Evolutionary conservation across 2,329 filamentous ascomycete genomes (phyloP), one percentile per base, ranked within the genome.

Genomic region (Aquanectria penicillioides): DNA sequence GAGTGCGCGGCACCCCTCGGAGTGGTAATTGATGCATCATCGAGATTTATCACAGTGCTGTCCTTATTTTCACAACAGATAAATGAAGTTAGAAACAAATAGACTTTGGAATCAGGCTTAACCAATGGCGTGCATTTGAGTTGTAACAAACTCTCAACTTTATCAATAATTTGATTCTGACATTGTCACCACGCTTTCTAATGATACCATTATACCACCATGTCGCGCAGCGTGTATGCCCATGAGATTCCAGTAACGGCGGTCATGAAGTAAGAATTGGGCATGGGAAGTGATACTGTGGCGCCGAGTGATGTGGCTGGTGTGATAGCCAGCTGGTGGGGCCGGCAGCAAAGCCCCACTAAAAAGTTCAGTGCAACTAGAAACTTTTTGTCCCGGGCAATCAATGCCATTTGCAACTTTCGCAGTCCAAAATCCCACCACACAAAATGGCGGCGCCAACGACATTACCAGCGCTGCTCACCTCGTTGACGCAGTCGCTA

Each of bases 401-500:
- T 28, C 29, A 18, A 36, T n/a, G 28, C 36, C 38, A 44, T 57
- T 56, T 46, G 12, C 47, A 23, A 38, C 56, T 20, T 56, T 57
- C 59, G 56, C 61, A 52, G 40, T 18, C 38, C 62, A 72, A 48
- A 38, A 26, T 65, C 68, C 37, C 63, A 67, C 18, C 66, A 65
- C 31, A 58, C 74, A 63, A 65, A 63, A 76, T 87, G 80, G 80
- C 86, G 18, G 76, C 82, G 40, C 75, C 79, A 36, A 77, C 78
- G 15, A 81, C 83, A 13, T 68, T 86, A 34, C 75, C 83, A 53
- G 79, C 78, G 12, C 69, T 86, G 47, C 69, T 87, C 60, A 80
- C 83, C 29, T 84, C 83, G 1, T 72, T 90, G 31, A 84, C 81
- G 0, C 83, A 84, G 62, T 89, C 87, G 2, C 74, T 89, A 1